phyloP scores from a whole-genome alignment of 495 filamentous ascomycete species.

The Penicillium simplicissimum region DNA sequence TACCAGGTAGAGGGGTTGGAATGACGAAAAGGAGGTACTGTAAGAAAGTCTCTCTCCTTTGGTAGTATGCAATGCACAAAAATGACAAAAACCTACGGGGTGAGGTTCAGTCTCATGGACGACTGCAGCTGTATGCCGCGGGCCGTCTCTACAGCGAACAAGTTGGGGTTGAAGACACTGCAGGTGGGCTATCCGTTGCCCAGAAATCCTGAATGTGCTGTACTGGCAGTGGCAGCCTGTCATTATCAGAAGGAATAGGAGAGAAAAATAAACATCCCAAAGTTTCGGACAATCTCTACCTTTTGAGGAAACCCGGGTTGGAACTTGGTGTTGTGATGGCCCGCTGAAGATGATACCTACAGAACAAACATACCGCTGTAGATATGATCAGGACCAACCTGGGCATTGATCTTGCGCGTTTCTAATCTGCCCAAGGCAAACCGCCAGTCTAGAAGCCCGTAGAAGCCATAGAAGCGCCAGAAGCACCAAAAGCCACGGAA shows the following conservation, averaged over 20 bases:
- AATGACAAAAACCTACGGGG: not conserved
- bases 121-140: slow-evolving; percentile 3
- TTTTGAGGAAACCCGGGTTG: too few species aligned
- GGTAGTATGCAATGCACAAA: slow-evolving; percentile 13
- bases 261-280: too few species aligned
- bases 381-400: not conserved
- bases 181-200: not conserved
- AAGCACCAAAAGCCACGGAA: not conserved
- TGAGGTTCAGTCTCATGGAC: slow-evolving; percentile 1
- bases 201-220: not conserved
- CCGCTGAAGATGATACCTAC: too few species aligned
- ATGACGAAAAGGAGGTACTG: not conserved
- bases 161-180: not conserved
- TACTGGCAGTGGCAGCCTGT: not conserved
- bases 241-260: not conserved
- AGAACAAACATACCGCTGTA: not conserved
- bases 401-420: not conserved
- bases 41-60: not conserved
- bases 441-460: not conserved
- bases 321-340: too few species aligned
- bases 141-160: not conserved
- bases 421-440: not conserved
- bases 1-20: not conserved
- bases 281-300: too few species aligned
- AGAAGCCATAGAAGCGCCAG: not conserved